Evolutionary conservation across 768 basidiomycete genomes (phyloP), one percentile per base, ranked within the genome.

Genomic region (Naganishia antarctica): DNA sequence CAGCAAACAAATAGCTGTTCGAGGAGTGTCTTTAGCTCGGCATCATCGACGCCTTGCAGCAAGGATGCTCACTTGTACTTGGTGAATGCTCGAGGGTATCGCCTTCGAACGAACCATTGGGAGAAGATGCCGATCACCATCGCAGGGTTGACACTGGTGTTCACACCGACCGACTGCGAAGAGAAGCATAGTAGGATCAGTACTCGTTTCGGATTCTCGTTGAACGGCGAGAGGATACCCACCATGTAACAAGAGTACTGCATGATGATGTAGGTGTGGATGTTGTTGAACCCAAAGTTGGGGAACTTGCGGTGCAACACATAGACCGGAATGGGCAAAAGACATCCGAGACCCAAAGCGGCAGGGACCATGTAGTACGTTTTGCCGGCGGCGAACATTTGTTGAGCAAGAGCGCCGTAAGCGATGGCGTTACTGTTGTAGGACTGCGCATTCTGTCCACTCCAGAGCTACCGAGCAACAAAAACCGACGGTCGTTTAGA

Each of bases 1-100:
- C 79, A 15, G 80, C 75, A 50, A 79, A 70, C 69, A 80, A 78
- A 71, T 80, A 80, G 74, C 77, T 79, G 15, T 26, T n/a, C 12
- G 21, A 0, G 21, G 23, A 34, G n/a, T 8, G 28, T 45, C 16
- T 45, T 32, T 13, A 29, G 5, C 44, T 62, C 45, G 57, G 37
- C 60, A 37, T 23, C 32, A n/a, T n/a, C 13, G 57, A 60, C 74
- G 71, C 75, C 18, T 34, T 28, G 25, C 15, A 60, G 64, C 29
- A 7, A 37, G 15, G 8, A 50, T 21, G 47, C 41, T 40, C 45
- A 51, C 53, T 50, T 69, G 48, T 67, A 67, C 69, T 79, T 79
- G 49, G 76, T 78, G 75, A 80, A 80, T 76, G 75, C 76, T 61
- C 79, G 70, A 49, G 79, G 79, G 70, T 78, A 76, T 60, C 71